Evolutionary conservation across 1,284 basidiomycete species (phyloP).

Genomic region (Cutaneotrichosporon cavernicola): DNA sequence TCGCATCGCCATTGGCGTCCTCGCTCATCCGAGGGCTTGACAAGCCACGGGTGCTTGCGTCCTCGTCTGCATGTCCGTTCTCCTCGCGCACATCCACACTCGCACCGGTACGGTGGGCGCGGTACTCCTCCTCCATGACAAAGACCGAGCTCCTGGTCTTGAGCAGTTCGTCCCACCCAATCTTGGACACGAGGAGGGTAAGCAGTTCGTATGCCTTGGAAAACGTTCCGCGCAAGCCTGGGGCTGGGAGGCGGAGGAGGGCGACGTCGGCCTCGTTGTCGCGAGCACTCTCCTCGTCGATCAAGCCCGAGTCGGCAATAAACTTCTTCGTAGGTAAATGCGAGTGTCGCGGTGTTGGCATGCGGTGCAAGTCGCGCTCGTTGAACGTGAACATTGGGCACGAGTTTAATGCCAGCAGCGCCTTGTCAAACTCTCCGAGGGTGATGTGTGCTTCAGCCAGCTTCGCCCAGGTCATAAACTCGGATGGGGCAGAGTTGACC

Average conservation of each 20-base stretch:
- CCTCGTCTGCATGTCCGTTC: conserved; percentile 61
- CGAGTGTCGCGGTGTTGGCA: conserved; percentile 74
- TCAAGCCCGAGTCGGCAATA: conserved; percentile 69
- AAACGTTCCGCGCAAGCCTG: conserved; percentile 92
- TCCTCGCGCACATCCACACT: conserved; percentile 35
- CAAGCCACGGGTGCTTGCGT: conserved; percentile 62
- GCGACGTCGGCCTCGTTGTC: conserved; percentile 95
- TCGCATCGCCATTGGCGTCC: conserved; percentile 55
- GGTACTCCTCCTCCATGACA: conserved; percentile 99
- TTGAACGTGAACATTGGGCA: conserved; percentile 99
- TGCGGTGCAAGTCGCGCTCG: conserved; percentile 88
- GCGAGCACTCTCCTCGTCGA: conserved; percentile 61
- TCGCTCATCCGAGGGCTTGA: conserved; percentile 57
- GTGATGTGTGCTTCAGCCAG: conserved; percentile 93
- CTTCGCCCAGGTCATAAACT: conserved; percentile 99
- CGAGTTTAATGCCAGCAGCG: conserved; percentile 91
- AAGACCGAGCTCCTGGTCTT: conserved; percentile 92
- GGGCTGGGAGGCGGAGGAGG: conserved; percentile 86
- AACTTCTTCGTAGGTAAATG: conserved; percentile 83
- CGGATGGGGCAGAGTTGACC: conserved; percentile 95
- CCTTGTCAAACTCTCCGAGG: conserved; percentile 76
- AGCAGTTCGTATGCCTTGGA: conserved; percentile 89
- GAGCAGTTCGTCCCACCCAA: conserved; percentile 98
- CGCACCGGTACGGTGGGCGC: conserved; percentile 63
- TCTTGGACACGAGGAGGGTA: conserved; percentile 82